Evolutionary conservation across 805 yeast genomes (phyloP), one percentile per base, ranked within the genome.

Genomic region (Teunomyces tritomae): DNA sequence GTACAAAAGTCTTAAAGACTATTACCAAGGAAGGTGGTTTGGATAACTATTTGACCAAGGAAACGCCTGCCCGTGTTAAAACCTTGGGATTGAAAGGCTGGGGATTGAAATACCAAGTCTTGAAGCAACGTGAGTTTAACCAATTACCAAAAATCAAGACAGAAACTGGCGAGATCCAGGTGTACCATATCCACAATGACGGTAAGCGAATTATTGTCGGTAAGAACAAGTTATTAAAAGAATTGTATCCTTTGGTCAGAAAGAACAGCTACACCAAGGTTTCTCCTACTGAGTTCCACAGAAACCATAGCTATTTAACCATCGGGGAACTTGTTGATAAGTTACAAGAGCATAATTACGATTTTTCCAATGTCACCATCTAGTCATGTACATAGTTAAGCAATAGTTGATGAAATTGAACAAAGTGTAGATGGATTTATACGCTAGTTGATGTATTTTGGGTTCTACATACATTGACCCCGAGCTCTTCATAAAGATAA

Each of bases 1-100:
- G 90, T 6, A 80, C 97, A 4, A 80, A 84, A 50, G 97, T 90
- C 5, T 76, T 94, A 61, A 82, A 84, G 58, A 90, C 97, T 0
- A 85, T 94, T 49, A 85, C 88, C 49, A 88, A 83, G 57, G 98
- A 92, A 65, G 99, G 99, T 52, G 99, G 99, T 4, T 74, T 94
- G 48, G 99, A 94, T 63, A 84, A 84, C 54, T 94, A 94, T 63
- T 67, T 94, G 51, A 77, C 83, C 37, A 94, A 94, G 68, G 96
- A 90, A 50, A 89, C 87, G 56, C 75, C 95, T 5, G 95, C 96
- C 2, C 79, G 99, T 71, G 76, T 89, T 54, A 94, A 94, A 72
- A 96, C 94, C 64, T 72, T 94, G 61, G 99, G 99, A 0, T 85
- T 91, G 46, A 75, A 80, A 48, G 99, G 98, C 29, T 94, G 98